Evolutionary conservation across 768 basidiomycete genomes (phyloP).

Genomic region (Lentinula lateritia): DNA sequence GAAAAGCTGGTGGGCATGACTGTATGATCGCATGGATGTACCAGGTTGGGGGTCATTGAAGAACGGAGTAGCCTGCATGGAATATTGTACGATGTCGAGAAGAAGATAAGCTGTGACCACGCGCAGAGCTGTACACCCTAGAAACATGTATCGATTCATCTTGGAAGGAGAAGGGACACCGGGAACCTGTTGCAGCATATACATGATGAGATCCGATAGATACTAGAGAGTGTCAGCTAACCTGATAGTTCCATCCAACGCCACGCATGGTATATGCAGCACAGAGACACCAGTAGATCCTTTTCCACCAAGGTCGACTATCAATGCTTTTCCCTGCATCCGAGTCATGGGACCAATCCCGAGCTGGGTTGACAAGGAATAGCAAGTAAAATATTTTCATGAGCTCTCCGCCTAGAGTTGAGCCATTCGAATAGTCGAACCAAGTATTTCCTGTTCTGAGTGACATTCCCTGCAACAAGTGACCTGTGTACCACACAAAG

Average conservation of each 20-base stretch:
- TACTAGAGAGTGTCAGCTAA: not conserved
- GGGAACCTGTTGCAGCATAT: not conserved
- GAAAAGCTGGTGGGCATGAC: not conserved
- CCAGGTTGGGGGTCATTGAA: not conserved
- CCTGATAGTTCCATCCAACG: slow-evolving; percentile 4
- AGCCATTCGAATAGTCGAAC: not conserved
- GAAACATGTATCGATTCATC: not conserved
- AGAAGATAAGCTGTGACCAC: not conserved
- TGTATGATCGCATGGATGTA: not conserved
- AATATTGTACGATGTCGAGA: not conserved
- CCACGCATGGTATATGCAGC: not conserved
- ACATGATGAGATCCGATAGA: not conserved
- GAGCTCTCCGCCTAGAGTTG: not conserved
- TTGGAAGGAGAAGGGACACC: not conserved
- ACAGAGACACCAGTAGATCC: not conserved
- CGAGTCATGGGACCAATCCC: not conserved
- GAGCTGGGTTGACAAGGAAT: not conserved
- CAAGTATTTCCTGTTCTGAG: not conserved
- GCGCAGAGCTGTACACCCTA: not conserved
- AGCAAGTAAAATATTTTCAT: not conserved
- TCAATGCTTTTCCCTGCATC: not conserved
- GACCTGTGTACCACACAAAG: not conserved
- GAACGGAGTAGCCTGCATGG: not conserved
- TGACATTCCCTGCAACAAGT: not conserved
- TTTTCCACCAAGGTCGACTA: not conserved